Base-by-base conservation (phyloP, 306 rosid genomes). In the Castanea crenata region DNA sequence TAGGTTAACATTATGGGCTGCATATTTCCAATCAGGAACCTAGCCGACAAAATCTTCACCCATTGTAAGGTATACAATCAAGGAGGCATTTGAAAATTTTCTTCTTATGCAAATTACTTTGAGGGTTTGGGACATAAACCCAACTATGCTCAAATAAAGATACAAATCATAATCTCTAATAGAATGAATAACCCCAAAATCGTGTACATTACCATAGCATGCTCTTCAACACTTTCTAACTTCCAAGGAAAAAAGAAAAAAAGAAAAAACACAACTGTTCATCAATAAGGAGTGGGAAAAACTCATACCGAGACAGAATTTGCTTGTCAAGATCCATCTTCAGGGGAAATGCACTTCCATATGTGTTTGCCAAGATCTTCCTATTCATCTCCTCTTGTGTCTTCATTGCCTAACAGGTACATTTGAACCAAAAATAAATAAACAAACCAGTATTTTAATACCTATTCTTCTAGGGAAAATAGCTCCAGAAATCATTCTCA, bases 301-400 rank as follows among this genome's bases (percentile, higher is more conserved):
- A 6, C 5, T 19, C 80, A 29, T 89, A 89, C 94, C 97, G 83
- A 56, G 96, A 94, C 67, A 91, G 89, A 23, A 94, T 91, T 85
- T 94, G 90, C 86, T 78, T 85, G 69, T 92, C 97, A 74, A 92
- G 89, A 79, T 94, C 89, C 92, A 79, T 88, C 89, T 86, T 94
- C 93, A 91, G 29, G 14, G 95, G 92, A 79, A 94, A 91, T 29
- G 94, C 91, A 86, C 87, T 80, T 73, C 99, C 97, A 74, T 92
- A 91, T 51, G 90, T 84, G 73, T 92, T 87, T 5, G 83, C 74
- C 78, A 83, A 77, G 73, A 90, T 31, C 82, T 89, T 88, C 87
- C 85, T 87, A 76, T 89, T 91, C 89, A 92, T 87, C 82, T 68
- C 75, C 79, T 85, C 93, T 46, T 83, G 78, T 13, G 71, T 76